phyloP scores from a whole-genome alignment of 768 basidiomycete genomes.

The Chiua virens region DNA sequence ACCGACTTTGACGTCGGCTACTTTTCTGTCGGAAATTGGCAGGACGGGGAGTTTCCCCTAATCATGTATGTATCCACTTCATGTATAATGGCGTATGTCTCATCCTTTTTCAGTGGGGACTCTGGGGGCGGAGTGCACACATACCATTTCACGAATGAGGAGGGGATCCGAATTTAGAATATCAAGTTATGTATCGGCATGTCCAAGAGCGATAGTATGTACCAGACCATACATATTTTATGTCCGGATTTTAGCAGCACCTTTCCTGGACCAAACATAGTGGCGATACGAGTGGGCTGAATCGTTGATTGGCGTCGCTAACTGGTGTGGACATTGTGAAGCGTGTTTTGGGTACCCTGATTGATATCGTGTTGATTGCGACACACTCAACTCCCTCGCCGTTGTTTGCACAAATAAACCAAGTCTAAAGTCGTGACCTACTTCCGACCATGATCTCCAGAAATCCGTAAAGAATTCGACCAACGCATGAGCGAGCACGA shows the following conservation, averaged over 20 bases:
- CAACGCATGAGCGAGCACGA: constrained; percentile 25
- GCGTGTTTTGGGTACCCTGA: background rate
- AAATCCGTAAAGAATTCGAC: constrained; percentile 13
- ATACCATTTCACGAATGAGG: constrained; percentile 35
- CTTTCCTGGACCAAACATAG: background rate
- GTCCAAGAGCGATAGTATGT: no score
- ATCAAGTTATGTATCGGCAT: background rate
- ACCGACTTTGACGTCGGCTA: constrained; percentile 55
- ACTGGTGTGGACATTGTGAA: background rate
- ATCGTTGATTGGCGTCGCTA: background rate
- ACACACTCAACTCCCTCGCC: background rate
- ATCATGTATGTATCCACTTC: constrained; percentile 52
- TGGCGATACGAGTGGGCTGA: background rate
- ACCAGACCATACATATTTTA: constrained; percentile 2
- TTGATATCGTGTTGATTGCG: background rate
- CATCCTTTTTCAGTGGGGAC: constrained; percentile 42
- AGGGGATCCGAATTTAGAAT: constrained; percentile 20
- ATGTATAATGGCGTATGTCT: constrained; percentile 19
- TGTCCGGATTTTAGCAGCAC: constrained; percentile 7
- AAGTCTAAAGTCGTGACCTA: constrained; percentile 7
- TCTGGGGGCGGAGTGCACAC: constrained; percentile 48
- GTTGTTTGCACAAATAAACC: constrained; percentile 35
- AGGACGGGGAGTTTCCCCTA: constrained; percentile 51
- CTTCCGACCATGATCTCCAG: constrained; percentile 10
- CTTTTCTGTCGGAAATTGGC: constrained; percentile 59